Base-by-base conservation (phyloP, 345 rosid species). In the Bretschneidera sinensis region DNA sequence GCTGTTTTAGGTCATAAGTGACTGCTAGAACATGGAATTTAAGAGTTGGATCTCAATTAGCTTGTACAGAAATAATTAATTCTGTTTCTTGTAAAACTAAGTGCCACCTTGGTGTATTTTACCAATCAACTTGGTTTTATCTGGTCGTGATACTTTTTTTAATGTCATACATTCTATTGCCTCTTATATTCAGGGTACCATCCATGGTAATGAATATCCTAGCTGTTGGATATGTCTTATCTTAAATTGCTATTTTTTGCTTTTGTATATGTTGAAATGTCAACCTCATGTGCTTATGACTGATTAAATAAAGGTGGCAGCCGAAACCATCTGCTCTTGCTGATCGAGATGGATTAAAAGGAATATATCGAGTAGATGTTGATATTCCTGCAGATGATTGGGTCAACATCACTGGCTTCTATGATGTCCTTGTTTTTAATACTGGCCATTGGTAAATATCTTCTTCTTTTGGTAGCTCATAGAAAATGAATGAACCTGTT, bases 381-480 rank as follows among this genome's bases (percentile, higher is more conserved):
- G 97, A 94, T 74, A 62, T 79, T 62, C 95, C 95, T 61, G 97
- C 97, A 16, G 76, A 65, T 68, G 96, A 90, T 68, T 94, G 99
- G 97, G 70, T 77, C 59, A 77, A 74, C 57, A 59, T 85, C 69
- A 73, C 78, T 57, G 70, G 71, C 74, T 87, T 89, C 68, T 92
- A 86, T 22, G 87, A 92, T 74, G 95, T 87, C 67, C 90, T 90
- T 63, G 35, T 92, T 43, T 87, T 87, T 31, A 92, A 90, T 60
- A 89, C 96, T 55, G 99, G 97, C 57, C 99, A 94, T 70, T 94
- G 99, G 99, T 94, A 85, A 67, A 51, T 49, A 49, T 43, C 59
- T 62, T 59, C 17, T 65, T 50, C 45, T 34, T 24, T 21, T 13
- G 23, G 61, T 23, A 47, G 25, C 24, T 21, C 33, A 33, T 53